These are phyloP conservation scores for Moesziomyces aphidis DNA, from an alignment of 1,284 basidiomycete genomes.

Conservation along the genomic window DNA sequence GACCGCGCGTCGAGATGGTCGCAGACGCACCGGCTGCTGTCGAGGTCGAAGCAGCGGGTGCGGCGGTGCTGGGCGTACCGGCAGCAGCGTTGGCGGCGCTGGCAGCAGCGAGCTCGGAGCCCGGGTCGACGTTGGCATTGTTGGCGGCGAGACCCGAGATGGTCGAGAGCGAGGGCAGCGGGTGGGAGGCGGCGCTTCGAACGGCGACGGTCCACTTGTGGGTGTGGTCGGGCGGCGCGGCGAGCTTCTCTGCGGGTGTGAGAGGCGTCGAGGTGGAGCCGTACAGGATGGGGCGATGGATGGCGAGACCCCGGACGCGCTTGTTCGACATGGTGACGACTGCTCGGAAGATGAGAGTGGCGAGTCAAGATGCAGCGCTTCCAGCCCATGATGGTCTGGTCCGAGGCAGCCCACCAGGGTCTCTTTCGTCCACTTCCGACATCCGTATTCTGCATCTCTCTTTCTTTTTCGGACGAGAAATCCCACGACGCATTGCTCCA, in stretches of 20 bases:
- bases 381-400: too few relatives aligned
- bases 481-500: neutral
- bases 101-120: conserved; percentile 33
- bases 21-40: conserved; percentile 14
- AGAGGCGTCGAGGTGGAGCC: conserved; percentile 92
- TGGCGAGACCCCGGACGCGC: conserved; percentile 75
- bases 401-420: conserved; percentile 9
- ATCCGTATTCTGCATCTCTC: conserved; percentile 5
- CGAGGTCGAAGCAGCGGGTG: conserved; percentile 1
- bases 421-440: conserved; percentile 18
- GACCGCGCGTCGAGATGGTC: conserved; percentile 56
- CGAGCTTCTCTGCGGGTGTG: conserved; percentile 79
- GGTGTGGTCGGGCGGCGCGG: conserved; percentile 79
- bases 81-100: conserved; percentile 12
- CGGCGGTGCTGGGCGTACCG: neutral
- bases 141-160: conserved; percentile 24
- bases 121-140: conserved; percentile 25
- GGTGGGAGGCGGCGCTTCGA: conserved; percentile 72
- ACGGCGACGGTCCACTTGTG: conserved; percentile 97
- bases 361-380: too few relatives aligned
- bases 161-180: conserved; percentile 67
- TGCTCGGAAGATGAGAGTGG: too few relatives aligned
- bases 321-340: conserved; percentile 41
- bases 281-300: conserved; percentile 92
- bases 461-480: conserved; percentile 29